These are phyloP conservation scores for Trebouxia gelatinosa DNA, from an alignment of 163 green algal species.

Conservation along the genomic window DNA sequence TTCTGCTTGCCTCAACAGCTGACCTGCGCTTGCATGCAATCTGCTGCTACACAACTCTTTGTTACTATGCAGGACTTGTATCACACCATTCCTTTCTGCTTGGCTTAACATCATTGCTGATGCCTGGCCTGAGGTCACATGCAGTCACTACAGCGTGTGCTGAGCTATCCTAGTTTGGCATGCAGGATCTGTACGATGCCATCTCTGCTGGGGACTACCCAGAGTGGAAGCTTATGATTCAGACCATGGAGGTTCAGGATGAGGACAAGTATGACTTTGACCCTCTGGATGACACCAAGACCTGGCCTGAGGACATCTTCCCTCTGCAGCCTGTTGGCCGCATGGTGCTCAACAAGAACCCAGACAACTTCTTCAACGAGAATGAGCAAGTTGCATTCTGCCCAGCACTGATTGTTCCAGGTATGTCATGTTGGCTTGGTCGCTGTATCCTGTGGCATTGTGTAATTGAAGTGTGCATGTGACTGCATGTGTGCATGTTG, in stretches of 20 bases:
- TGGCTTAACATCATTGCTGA: not conserved
- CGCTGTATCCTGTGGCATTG: not conserved
- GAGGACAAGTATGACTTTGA: conserved; percentile 92
- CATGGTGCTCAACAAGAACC: conserved; percentile 96
- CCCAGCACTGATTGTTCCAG: conserved; percentile 91
- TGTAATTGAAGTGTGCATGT: too few relatives aligned
- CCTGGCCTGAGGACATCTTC: conserved; percentile 81
- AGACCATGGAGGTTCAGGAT: conserved; percentile 89
- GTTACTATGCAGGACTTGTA: conserved; percentile 7
- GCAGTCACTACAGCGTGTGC: not conserved
- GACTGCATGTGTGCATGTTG: too few relatives aligned
- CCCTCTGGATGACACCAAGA: conserved; percentile 84
- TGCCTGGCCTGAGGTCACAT: not conserved
- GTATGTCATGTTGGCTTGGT: conserved; percentile 33
- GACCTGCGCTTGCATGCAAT: not conserved
- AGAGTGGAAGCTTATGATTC: conserved; percentile 89
- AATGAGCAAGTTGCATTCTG: conserved; percentile 97
- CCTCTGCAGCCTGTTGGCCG: conserved; percentile 85
- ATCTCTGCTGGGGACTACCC: conserved; percentile 88
- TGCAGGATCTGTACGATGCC: conserved; percentile 81
- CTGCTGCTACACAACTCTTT: not conserved
- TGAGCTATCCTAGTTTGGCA: not conserved
- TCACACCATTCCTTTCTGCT: too few relatives aligned
- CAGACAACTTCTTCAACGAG: conserved; percentile 97
- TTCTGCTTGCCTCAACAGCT: not conserved